Conservation (phyloP, 139 green algal genomes). For the Chlamydomonas eustigma region DNA sequence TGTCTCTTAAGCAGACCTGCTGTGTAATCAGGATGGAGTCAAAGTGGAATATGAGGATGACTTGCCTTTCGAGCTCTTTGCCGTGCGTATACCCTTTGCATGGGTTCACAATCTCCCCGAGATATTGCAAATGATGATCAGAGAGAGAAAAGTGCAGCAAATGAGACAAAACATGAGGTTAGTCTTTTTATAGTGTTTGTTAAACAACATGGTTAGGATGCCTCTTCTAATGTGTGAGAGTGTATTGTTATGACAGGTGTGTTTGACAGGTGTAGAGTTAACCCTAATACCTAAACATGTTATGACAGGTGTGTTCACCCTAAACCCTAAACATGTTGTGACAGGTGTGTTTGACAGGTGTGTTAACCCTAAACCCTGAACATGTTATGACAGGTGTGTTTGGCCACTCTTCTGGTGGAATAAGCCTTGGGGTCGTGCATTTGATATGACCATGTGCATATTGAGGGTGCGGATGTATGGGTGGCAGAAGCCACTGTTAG, state of each 20-base stretch:
- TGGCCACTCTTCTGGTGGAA: constrained; percentile 18
- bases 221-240: no score
- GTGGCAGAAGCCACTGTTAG: neutral
- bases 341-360: no score
- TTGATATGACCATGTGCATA: constrained; percentile 15
- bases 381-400: neutral
- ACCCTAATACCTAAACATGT: no score
- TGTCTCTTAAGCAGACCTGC: no score
- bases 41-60: constrained; percentile 16
- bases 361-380: neutral
- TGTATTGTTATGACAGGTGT: no score
- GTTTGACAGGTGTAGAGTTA: no score
- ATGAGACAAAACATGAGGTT: neutral
- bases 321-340: no score
- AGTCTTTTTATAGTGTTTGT: neutral
- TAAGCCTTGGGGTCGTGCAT: constrained; percentile 6
- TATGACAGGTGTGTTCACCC: no score
- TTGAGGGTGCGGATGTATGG: neutral
- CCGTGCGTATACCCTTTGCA: constrained; percentile 12
- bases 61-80: neutral
- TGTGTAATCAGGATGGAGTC: constrained; percentile 9
- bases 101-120: constrained; percentile 7
- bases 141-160: neutral
- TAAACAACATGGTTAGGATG: no score
- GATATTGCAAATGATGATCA: neutral